Evolutionary conservation across 2,329 filamentous ascomycete species (phyloP), one percentile per base, ranked within the genome.

Genomic region (Amylocarpus encephaloides): DNA sequence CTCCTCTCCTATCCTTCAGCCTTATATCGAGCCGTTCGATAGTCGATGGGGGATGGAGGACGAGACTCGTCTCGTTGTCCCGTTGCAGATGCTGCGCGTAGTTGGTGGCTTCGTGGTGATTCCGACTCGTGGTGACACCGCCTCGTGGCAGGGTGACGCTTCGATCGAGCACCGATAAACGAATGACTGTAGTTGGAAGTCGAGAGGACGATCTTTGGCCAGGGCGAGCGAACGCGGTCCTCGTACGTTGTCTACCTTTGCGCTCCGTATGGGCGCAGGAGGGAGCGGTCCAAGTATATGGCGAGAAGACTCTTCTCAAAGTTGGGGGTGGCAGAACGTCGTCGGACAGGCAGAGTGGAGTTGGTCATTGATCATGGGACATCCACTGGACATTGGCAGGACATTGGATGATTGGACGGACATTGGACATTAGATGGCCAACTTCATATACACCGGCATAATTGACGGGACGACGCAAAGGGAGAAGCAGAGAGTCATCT

Each of bases 141-240:
- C n/a, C n/a, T n/a, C n/a, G n/a, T 43, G 34, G 15, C 40, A n/a
- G 40, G 39, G 12, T 42, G 34, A 30, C 40, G 13, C 26, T 32
- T 49, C 48, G 52, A 49, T 26, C 22, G 4, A 56, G 49, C 50
- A 52, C 47, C 58, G 55, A 47, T 53, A 56, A 62, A 62, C 45
- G 60, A 62, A 55, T 59, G 60, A 61, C 60, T 61, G 59, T 57
- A 60, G 55, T 62, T 61, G 55, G 59, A 50, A 54, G 35, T 32
- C 15, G 54, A 35, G 38, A 33, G 33, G 43, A 49, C 18, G 19
- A 16, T 47, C 33, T 30, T 42, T 41, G 18, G 43, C 34, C 22
- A 19, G 38, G 38, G 18, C 16, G 16, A 15, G 38, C n/a, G 13
- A 16, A 32, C 18, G 42, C 15, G 13, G 26, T n/a, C n/a, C n/a